These are phyloP conservation scores for Alternaria postmessia DNA, from an alignment of 2,329 filamentous ascomycete genomes.

Conservation along the genomic window DNA sequence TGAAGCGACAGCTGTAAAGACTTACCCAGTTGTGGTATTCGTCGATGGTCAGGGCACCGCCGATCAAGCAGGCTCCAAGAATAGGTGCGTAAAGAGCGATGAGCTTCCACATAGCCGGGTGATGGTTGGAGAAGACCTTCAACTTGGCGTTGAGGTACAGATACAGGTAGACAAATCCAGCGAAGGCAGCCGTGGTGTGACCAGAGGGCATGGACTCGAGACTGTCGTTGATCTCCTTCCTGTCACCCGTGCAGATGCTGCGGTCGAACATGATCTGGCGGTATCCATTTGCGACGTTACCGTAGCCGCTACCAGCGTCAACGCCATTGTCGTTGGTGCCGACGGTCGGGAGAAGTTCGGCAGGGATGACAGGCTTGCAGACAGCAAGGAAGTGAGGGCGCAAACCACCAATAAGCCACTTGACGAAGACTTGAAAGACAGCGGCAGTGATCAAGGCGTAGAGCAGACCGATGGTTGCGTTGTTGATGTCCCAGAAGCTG, in stretches of 20 bases:
- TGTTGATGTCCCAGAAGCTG: constrained; percentile 66
- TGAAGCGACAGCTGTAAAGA: neutral
- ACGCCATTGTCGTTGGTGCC: constrained; percentile 28
- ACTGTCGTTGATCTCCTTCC: constrained; percentile 70
- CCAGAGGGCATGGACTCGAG: constrained; percentile 77
- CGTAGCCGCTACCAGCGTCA: constrained; percentile 59
- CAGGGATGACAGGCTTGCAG: constrained; percentile 68
- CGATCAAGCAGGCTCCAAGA: constrained; percentile 72
- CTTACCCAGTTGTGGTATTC: constrained; percentile 69
- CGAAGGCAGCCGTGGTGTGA: constrained; percentile 77
- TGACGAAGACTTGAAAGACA: constrained; percentile 80
- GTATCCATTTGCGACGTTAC: constrained; percentile 61
- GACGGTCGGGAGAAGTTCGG: constrained; percentile 37
- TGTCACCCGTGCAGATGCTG: constrained; percentile 73
- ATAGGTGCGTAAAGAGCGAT: constrained; percentile 70
- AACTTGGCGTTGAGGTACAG: constrained; percentile 82
- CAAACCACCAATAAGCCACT: constrained; percentile 73
- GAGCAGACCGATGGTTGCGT: constrained; percentile 72
- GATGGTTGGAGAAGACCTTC: constrained; percentile 77
- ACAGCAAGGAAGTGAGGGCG: constrained; percentile 74
- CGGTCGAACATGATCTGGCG: constrained; percentile 71
- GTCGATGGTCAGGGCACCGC: constrained; percentile 73
- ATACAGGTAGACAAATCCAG: constrained; percentile 73
- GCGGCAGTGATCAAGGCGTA: constrained; percentile 74
- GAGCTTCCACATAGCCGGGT: constrained; percentile 78